phyloP scores from a whole-genome alignment of 352 stramenopile genomes.

The Pythium oligandrum region DNA sequence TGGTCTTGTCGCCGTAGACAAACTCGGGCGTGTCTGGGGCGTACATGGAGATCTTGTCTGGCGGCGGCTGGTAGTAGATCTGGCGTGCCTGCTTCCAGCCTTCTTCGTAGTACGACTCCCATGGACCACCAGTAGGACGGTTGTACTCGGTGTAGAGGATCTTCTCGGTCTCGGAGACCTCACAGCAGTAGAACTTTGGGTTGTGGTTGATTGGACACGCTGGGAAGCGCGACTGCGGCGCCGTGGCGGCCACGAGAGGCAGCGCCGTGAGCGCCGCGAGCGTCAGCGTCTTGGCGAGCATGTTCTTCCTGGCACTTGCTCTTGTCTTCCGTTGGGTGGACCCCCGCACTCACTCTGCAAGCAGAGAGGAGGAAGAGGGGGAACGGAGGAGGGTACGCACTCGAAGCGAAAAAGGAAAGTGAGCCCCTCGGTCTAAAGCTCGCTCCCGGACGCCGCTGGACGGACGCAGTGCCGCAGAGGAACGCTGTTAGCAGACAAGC shows the following conservation, averaged over 20 bases:
- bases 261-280: slow-evolving; percentile 10
- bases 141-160: slow-evolving; percentile 61
- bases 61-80: slow-evolving; percentile 47
- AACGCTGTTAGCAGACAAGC: no score
- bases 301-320: neutral
- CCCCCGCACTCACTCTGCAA: no score
- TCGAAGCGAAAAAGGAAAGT: no score
- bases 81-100: slow-evolving; percentile 59
- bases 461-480: no score
- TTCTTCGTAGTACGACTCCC: slow-evolving; percentile 54
- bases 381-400: no score
- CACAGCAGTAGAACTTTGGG: slow-evolving; percentile 56
- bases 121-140: slow-evolving; percentile 37
- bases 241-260: slow-evolving; percentile 31
- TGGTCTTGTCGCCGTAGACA: slow-evolving; percentile 12
- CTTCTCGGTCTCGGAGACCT: slow-evolving; percentile 24
- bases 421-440: no score
- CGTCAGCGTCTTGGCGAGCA: neutral
- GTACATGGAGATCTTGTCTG: slow-evolving; percentile 50
- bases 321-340: no score
- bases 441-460: no score
- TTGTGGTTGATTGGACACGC: slow-evolving; percentile 54
- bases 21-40: slow-evolving; percentile 20
- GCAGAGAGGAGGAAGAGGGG: no score
- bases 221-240: slow-evolving; percentile 47